A percentile compares a stretch with the other conserved stretches of the same genome.
These are phyloP conservation scores for Oryza meridionalis DNA, from an alignment of 176 grass and related monocot genomes.

Conservation along the genomic window DNA sequence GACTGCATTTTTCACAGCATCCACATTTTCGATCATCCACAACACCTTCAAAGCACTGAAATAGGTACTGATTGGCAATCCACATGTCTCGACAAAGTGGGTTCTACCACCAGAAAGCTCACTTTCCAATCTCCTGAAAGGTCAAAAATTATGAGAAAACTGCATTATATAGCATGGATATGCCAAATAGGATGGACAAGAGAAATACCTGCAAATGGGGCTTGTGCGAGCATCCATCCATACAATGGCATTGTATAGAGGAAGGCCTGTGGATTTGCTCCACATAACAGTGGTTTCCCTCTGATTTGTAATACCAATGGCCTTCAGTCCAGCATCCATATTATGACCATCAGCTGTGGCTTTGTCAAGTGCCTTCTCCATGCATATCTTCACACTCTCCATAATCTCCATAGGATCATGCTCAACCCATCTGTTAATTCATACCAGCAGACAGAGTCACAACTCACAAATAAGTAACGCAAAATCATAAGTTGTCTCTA, in stretches of 20 bases:
- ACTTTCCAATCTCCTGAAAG: constrained; percentile 77
- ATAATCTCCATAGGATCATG: constrained; percentile 94
- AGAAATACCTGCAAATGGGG: constrained; percentile 66
- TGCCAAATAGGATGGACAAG: neutral
- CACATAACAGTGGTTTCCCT: constrained; percentile 91
- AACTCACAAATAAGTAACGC: neutral
- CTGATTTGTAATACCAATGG: constrained; percentile 91
- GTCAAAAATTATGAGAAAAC: neutral
- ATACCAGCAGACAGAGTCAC: neutral
- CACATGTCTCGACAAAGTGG: constrained; percentile 80
- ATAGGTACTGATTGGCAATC: constrained; percentile 90
- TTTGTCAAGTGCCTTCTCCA: constrained; percentile 63
- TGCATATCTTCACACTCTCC: constrained; percentile 71
- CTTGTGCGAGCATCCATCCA: constrained; percentile 99
- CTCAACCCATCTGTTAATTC: constrained; percentile 82
- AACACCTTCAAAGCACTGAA: constrained; percentile 89
- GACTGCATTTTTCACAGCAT: constrained; percentile 66
- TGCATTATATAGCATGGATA: neutral
- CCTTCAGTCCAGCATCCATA: constrained; percentile 63
- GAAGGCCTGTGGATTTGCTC: constrained; percentile 88
- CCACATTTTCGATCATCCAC: constrained; percentile 94
- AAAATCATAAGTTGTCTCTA: neutral
- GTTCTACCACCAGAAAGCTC: constrained; percentile 71
- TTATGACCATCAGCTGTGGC: constrained; percentile 58
- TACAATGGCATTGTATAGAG: constrained; percentile 91